Evolutionary conservation across 306 rosid species (phyloP), one percentile per base, ranked within the genome.

Genomic region (Corylus avellana): DNA sequence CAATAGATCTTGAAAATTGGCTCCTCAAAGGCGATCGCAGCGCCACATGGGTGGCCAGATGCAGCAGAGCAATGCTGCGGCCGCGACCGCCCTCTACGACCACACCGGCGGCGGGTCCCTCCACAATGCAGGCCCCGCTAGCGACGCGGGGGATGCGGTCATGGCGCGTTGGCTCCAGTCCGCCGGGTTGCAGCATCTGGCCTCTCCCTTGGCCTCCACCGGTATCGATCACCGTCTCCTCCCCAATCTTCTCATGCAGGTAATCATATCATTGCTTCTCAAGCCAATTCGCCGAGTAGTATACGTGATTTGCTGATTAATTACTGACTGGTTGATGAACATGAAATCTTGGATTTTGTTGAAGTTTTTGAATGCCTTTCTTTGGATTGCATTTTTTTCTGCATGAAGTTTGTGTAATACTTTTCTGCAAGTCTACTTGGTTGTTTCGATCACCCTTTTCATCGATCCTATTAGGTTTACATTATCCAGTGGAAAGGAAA

Each of bases 11-110:
- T 92, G 83, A 92, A 94, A 92, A 84, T 95, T 95, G 98, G 98
- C 98, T 89, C 98, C 98, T 56, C 98, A 92, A 90, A 79, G 98
- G 78, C 93, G 98, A 61, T 91, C 98, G 62, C 98, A 92, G 97
- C 98, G 98, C 97, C 98, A 88, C 94, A 87, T 92, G 97, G 97
- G 97, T 85, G 98, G 98, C 82, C 98, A 94, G 97, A 84, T 92
- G 98, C 98, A 92, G 90, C 98, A 94, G 92, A 91, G 90, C 91
- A 95, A 91, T 89, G 95, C 98, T 82, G 97, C 97, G 67, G 86
- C 90, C 78, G 97, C 95, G 29, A 86, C 97, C 53, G 91, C 97
- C 85, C 85, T 92, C 82, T 91, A 91, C 83, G 95, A 94, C 79
- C 91, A 90, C 57, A 84, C 89, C 59, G 86, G 83, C 80, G 84